Evolutionary conservation across 2,329 filamentous ascomycete genomes (phyloP), one percentile per base, ranked within the genome.

Genomic region (Beauveria australis): DNA sequence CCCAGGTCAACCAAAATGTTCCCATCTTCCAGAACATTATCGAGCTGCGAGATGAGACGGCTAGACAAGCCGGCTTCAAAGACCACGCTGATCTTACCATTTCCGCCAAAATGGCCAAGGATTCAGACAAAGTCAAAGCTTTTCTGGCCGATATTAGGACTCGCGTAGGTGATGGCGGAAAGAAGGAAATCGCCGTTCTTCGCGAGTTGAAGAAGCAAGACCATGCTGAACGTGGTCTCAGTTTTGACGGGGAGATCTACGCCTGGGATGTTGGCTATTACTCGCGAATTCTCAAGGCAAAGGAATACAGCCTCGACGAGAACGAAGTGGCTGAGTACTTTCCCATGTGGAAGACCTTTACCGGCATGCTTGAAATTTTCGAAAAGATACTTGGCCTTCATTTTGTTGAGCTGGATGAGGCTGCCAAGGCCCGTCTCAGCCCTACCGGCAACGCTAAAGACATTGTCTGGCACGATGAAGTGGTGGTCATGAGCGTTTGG

Each of bases 41-140:
- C 56, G 74, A 87, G 12, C 82, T 93, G 28, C 86, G 91, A 10
- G 89, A 93, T 66, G 89, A 93, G 72, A 87, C 85, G 19, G 91
- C 90, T 14, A 83, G 88, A 56, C 79, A 93, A 53, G 79, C 93
- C 1, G 89, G 89, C 14, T 94, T 92, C 72, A 80, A 84, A 6
- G 85, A 91, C 69, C 89, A 93, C 70, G 90, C 90, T 19, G 82
- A 86, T 53, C 87, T 92, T 72, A 79, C 83, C 52, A 87, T 94
- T 44, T 89, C 92, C 69, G 85, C 90, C 68, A 93, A 92, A 81
- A 94, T 94, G 90, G 89, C 89, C 52, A 92, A 92, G 79, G 86
- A 81, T 1, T 81, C 88, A 1, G 80, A 84, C 68, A 88, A 83
- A 0, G 89, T 94, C 12, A 81, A 88, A 64, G 81, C 85, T 57